Evolutionary conservation across 2,329 filamentous ascomycete species (phyloP), one percentile per base, ranked within the genome.

Genomic region (Colletotrichum sublineola): DNA sequence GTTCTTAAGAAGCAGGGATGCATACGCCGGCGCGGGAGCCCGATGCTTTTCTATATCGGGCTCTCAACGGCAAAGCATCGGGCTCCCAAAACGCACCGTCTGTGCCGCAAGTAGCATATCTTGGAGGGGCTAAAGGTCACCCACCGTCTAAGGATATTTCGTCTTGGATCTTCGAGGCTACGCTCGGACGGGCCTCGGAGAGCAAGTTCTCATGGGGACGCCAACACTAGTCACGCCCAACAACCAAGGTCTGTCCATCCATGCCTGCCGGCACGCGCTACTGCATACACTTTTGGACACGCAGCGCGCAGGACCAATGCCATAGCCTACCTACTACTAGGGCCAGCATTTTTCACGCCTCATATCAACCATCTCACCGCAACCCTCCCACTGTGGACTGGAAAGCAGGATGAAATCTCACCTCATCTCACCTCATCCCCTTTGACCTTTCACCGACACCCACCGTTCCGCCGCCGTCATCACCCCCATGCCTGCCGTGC

Each of bases 31-130:
- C 48, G 46, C 36, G 36, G 36, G 24, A n/a, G 46, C 61, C 61
- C 48, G 29, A 55, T n/a, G 55, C 31, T 52, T 46, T 15, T 18
- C 61, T 63, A 63, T 63, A 63, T 53, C 36, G 48, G 48, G 61
- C 61, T 36, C 40, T 12, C 38, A 3, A 40, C 4, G 11, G 38
- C 38, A 40, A 40, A 12, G 38, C 38, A 40, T 40, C 38, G 38
- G 38, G 38, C 46, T 15, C 4, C 44, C 18, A 46, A 55, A 55
- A 55, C 61, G 42, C 33, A 31, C 46, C 46, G 36, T 42, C 61
- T 7, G 46, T 36, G 48, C 33, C 36, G 42, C 48, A 14, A 29
- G 18, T 55, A 18, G n/a, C 7, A 3, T 24, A 14, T n/a, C 48
- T 18, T 46, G 20, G 36, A 8, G 42, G 61, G 36, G 14, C 61